Conservation (phyloP, 192 early-diverging fungal species). For the Martensiomyces pterosporus region DNA sequence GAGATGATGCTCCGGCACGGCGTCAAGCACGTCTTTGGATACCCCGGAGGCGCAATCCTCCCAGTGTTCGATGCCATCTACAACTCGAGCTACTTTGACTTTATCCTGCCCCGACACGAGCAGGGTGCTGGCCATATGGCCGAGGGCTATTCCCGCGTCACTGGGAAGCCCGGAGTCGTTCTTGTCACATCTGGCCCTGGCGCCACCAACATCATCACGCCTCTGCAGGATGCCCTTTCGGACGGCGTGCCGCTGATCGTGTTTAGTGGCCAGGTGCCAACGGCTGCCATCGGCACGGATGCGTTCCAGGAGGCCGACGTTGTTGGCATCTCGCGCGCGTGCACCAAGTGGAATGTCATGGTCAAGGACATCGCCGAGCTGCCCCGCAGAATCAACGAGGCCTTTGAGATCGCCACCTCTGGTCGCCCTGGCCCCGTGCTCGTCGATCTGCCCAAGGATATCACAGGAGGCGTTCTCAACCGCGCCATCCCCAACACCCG, state of each 20-base stretch:
- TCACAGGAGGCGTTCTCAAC: conserved; percentile 85
- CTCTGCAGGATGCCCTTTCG: conserved; percentile 94
- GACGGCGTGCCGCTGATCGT: conserved; percentile 96
- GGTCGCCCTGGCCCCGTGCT: conserved; percentile 96
- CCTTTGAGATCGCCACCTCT: conserved; percentile 93
- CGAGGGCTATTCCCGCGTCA: conserved; percentile 92
- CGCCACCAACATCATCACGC: conserved; percentile 95
- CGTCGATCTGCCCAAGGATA: conserved; percentile 97
- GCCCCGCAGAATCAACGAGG: conserved; percentile 96
- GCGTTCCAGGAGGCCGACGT: conserved; percentile 99
- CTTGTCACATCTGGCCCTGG: conserved; percentile 93
- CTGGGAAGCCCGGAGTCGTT: conserved; percentile 59
- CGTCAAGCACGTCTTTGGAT: conserved; percentile 95
- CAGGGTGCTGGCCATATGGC: conserved; percentile 99
- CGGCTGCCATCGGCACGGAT: conserved; percentile 86
- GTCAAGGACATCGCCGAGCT: conserved; percentile 94
- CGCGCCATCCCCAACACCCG: conserved; percentile 72
- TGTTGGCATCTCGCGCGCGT: conserved; percentile 89
- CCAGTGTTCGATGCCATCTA: conserved; percentile 99
- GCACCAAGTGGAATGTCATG: conserved; percentile 99
- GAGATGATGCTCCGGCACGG: conserved; percentile 96
- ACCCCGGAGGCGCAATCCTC: conserved; percentile 97
- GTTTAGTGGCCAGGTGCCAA: conserved; percentile 92
- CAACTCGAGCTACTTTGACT: conserved; percentile 92
- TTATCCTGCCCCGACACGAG: conserved; percentile 94